Base-by-base conservation (phyloP, 768 basidiomycete genomes). In the Kondoa subrosea region DNA sequence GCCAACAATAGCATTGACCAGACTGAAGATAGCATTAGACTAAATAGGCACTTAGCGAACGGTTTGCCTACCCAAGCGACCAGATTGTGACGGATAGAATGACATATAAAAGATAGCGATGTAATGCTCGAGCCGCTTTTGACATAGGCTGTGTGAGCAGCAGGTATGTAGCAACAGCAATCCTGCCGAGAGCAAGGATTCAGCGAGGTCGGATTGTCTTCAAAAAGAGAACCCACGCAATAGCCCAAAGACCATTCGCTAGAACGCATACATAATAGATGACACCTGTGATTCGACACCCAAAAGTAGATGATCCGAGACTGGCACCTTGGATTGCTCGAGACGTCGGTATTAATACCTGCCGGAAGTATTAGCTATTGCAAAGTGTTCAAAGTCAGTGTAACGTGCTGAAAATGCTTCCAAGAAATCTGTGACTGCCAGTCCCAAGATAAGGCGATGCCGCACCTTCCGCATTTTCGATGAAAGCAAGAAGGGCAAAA, bases 111-210 rank as follows among this genome's bases (percentile, higher is more conserved):
- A 17, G 27, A 2, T 27, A 27, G 56, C 27, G 31, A 3, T 66
- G 56, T 4, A 66, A 4, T 14, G 31, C 21, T 1, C 29, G 50
- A 12, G 56, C 21, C 1, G 30, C 17, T 57, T 57, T 26, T 15
- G 65, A 66, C 65, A 66, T 33, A 2, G 65, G 65, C 25, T 66
- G 65, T 16, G 57, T 40, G 12, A 66, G 29, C 15, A 57, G 27
- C 4, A 31, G 30, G 25, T 66, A 66, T 26, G 65, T 66, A 31
- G 34, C 56, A 4, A 66, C 29, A 2, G 65, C 65, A 30, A 66
- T 56, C 1, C 65, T 66, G 65, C 16, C 1, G 17, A 50, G 4
- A 2, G 4, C 21, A 4, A 27, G 3, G 4, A 1, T 25, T 56
- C 16, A 63, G 8, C 16, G 3, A 56, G 3, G 4, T 30, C 21